Base-by-base conservation (phyloP, 2,329 filamentous ascomycete genomes). In the Fonsecaea nubica region DNA sequence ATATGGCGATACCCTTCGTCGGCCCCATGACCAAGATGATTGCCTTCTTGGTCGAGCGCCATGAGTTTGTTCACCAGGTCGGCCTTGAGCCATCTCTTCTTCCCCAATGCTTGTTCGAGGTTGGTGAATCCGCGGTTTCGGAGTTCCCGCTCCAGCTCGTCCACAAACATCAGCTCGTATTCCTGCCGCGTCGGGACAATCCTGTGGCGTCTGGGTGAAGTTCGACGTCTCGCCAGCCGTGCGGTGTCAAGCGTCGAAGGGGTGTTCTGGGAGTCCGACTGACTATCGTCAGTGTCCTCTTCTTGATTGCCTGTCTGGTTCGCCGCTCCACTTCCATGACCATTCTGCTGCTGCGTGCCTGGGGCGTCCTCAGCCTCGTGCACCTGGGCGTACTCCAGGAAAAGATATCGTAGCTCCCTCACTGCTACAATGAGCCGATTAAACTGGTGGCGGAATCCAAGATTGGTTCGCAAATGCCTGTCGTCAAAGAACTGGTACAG, bases 81-180 rank as follows among this genome's bases (percentile, higher is more conserved):
- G 18, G 21, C 18, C 59, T 67, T 69, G 12, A 4, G 56, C 7
- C 30, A 36, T 4, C 30, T 56, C 12, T 25, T 32, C 55, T 53
- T 58, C n/a, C 45, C 58, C 6, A 61, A 18, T 5, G 32, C 48
- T 6, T 30, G 9, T n/a, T 33, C 21, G 8, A 62, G 13, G 7
- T 42, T 15, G 3, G 18, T 10, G 32, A 65, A n/a, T 12, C 48
- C 18, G 48, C 68, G 65, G 30, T 63, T 50, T 30, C 15, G 21
- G 25, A 69, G 36, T 35, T 70, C 68, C 30, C 60, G 58, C 55
- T 54, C 52, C 35, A 70, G 38, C 59, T 70, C 68, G 58, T 63
- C 52, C 32, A 59, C 58, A 32, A 67, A 65, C 67, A 69, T 69
- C 30, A 38, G 36, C 8, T 62, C 58, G 35, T 69, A 69, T 7